Base-by-base conservation (phyloP, 148 eudicot species). In the Polygonum maritimum region DNA sequence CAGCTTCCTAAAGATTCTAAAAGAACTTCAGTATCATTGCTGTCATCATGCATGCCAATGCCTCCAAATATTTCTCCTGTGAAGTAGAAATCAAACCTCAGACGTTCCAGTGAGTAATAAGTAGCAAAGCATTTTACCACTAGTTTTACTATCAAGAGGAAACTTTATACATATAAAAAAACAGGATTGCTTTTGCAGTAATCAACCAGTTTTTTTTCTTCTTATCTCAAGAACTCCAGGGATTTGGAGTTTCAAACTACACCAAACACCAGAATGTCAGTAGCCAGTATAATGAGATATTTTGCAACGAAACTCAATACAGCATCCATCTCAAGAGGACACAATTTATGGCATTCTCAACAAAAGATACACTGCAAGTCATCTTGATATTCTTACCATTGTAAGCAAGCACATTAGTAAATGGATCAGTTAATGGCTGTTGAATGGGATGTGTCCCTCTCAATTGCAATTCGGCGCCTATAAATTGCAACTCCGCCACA, bases 31-130 rank as follows among this genome's bases (percentile, higher is more conserved):
- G 92, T 80, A 74, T 96, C 99, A 74, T 91, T 96, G 83, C 81
- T 82, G 63, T 89, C 91, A 76, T 84, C 82, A 73, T 82, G 72
- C 47, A 96, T 71, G 48, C 87, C 58, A 74, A 92, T 73, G 71
- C 98, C 99, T 72, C 88, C 99, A 84, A 82, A 96, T 71, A 96
- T 91, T 85, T 96, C 99, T 84, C 99, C 99, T 96, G 65, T n/a
- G 73, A 73, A 69, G 69, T 44, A 70, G 14, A 77, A 44, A 40
- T 39, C 82, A 48, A 70, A 19, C 51, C 36, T 36, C 71, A 36
- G 5, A 3, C 4, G 39, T 63, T 63, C 13, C 39, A 39, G 36
- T 55, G 13, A 47, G 38, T 36, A 82, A 72, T 3, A 52, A 19
- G 16, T 71, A 69, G 62, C 16, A 33, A 71, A 11, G 69, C 18